phyloP scores from a whole-genome alignment of 345 rosid species.

The Populus simonii region DNA sequence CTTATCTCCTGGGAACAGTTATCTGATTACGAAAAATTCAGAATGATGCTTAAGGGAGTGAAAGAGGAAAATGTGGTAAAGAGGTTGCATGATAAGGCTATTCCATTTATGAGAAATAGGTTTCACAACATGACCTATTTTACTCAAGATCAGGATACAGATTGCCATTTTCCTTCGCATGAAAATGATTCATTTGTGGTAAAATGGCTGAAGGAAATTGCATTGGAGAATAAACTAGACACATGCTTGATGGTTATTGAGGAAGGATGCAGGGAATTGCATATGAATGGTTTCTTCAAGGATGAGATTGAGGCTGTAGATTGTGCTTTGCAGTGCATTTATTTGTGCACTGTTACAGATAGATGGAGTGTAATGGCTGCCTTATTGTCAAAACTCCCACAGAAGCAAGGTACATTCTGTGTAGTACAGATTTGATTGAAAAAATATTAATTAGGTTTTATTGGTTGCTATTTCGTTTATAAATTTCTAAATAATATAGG shows the following conservation, averaged over 20 bases:
- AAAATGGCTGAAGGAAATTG: constrained; percentile 85
- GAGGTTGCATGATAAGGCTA: constrained; percentile 56
- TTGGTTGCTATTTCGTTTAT: not conserved
- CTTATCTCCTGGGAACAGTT: constrained; percentile 77
- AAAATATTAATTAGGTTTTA: not conserved
- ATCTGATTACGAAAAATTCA: constrained; percentile 81
- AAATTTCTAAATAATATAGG: not conserved
- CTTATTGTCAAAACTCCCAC: constrained; percentile 79
- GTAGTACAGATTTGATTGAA: not conserved
- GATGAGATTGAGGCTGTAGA: constrained; percentile 72
- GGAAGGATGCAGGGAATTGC: constrained; percentile 72
- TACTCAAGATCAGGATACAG: constrained; percentile 17
- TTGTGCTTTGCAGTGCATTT: constrained; percentile 80
- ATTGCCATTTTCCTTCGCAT: constrained; percentile 23
- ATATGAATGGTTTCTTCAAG: constrained; percentile 51
- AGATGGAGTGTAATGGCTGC: constrained; percentile 83
- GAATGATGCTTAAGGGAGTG: constrained; percentile 65
- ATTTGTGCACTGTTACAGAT: constrained; percentile 66
- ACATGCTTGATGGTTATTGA: constrained; percentile 72
- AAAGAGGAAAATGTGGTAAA: constrained; percentile 59
- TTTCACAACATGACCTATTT: constrained; percentile 17
- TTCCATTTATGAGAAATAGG: constrained; percentile 75
- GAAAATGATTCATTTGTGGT: constrained; percentile 65
- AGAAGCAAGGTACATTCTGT: constrained; percentile 53
- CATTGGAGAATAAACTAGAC: constrained; percentile 66